A percentile compares a stretch with the other conserved stretches of the same genome.
Conservation (phyloP, 1,284 basidiomycete genomes). For the Athelia sp. region DNA sequence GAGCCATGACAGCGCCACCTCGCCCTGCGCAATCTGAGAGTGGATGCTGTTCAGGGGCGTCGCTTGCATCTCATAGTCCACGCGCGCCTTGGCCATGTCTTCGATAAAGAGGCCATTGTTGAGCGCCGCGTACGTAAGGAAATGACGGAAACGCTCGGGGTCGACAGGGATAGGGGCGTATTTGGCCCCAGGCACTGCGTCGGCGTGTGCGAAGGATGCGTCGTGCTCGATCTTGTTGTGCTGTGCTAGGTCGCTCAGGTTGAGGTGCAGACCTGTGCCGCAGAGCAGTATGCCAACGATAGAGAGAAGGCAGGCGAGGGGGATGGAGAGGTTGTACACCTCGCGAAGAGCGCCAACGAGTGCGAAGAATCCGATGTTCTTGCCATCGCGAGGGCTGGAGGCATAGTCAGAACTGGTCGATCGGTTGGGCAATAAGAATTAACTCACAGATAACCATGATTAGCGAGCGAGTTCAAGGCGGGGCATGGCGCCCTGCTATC, state of each 20-base stretch:
- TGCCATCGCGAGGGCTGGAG: conserved; percentile 44
- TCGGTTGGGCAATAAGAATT: neutral
- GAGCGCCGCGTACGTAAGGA: conserved; percentile 27
- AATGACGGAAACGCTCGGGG: conserved; percentile 23
- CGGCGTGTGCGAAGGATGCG: conserved; percentile 30
- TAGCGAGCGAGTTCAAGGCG: conserved; percentile 40
- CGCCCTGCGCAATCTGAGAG: conserved; percentile 31
- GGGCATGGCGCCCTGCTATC: conserved; percentile 42
- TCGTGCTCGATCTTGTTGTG: conserved; percentile 35
- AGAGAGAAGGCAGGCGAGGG: conserved; percentile 42
- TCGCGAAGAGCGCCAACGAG: conserved; percentile 38
- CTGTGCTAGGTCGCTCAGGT: conserved; percentile 41
- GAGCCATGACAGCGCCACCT: conserved; percentile 40
- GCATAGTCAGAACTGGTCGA: conserved; percentile 1
- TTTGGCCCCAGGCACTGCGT: conserved; percentile 20
- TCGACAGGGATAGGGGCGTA: conserved; percentile 29
- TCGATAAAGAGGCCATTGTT: conserved; percentile 29
- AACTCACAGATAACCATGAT: conserved; percentile 38
- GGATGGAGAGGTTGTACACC: conserved; percentile 49
- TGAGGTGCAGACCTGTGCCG: conserved; percentile 30
- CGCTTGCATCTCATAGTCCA: conserved; percentile 25
- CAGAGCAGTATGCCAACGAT: conserved; percentile 44
- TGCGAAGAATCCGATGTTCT: conserved; percentile 36
- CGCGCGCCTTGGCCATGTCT: conserved; percentile 41
- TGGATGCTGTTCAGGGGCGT: conserved; percentile 24